Evolutionary conservation across 2,329 filamentous ascomycete genomes (phyloP).

Genomic region (Penicillium sp.): DNA sequence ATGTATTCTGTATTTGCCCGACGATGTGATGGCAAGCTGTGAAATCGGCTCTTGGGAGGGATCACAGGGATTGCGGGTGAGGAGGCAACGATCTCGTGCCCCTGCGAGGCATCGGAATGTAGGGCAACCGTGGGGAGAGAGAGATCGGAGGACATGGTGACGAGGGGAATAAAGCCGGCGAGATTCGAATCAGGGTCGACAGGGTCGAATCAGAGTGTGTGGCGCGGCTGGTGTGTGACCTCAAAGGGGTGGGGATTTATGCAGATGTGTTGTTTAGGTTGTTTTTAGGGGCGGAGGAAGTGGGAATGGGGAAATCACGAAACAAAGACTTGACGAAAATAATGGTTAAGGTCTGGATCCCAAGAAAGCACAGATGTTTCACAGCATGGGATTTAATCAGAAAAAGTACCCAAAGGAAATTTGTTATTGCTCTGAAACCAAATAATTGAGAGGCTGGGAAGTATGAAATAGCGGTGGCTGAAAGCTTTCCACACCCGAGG

Average conservation of each 20-base stretch:
- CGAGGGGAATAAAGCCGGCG: background rate
- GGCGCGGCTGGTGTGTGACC: slow-evolving; percentile 16
- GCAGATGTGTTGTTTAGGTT: slow-evolving; percentile 2
- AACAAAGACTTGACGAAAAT: background rate
- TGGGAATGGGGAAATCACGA: background rate
- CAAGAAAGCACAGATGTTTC: background rate
- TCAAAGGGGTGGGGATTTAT: slow-evolving; percentile 5
- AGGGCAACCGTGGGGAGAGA: slow-evolving; percentile 18
- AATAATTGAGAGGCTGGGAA: slow-evolving; percentile 22
- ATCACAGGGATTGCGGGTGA: slow-evolving; percentile 17
- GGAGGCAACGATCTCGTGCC: slow-evolving; percentile 24
- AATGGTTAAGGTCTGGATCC: background rate
- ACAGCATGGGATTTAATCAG: background rate
- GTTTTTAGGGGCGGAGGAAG: background rate
- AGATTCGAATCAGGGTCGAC: slow-evolving; percentile 1
- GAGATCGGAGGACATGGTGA: slow-evolving; percentile 17
- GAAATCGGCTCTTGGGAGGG: slow-evolving; percentile 15
- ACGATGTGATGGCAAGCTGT: slow-evolving; percentile 29
- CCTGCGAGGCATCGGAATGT: slow-evolving; percentile 25
- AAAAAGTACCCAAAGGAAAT: background rate
- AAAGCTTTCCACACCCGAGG: slow-evolving; percentile 16
- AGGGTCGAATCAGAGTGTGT: slow-evolving; percentile 16
- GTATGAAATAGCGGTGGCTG: slow-evolving; percentile 38
- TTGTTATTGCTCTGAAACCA: slow-evolving; percentile 5
- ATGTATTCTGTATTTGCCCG: slow-evolving; percentile 38